Conservation (phyloP, 106 monocot species). For the Phalaenopsis equestris region DNA sequence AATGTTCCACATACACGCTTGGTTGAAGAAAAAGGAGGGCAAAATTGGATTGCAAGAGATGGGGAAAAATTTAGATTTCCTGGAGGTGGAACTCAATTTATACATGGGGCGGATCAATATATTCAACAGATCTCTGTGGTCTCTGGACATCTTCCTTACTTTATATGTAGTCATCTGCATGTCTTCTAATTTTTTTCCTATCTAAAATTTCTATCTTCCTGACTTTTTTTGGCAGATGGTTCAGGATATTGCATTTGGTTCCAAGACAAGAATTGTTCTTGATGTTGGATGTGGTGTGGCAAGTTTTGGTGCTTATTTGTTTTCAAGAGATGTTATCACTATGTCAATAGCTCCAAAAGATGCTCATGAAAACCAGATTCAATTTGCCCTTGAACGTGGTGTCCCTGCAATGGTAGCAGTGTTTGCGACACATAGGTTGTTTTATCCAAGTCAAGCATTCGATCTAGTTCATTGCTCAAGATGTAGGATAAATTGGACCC, state of each 20-base stretch:
- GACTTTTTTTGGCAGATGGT: constrained; percentile 16
- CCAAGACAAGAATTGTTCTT: constrained; percentile 65
- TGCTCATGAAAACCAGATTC: constrained; percentile 96
- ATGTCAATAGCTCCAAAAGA: constrained; percentile 95
- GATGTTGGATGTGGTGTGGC: constrained; percentile 96
- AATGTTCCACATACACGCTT: constrained; percentile 83
- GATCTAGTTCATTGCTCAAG: constrained; percentile 94
- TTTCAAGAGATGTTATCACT: constrained; percentile 67
- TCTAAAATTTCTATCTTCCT: too few relatives aligned
- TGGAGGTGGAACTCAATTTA: constrained; percentile 90
- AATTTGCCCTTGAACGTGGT: constrained; percentile 95
- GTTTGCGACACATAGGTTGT: constrained; percentile 75
- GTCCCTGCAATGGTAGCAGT: constrained; percentile 89
- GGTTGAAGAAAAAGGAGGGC: constrained; percentile 86
- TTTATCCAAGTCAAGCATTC: constrained; percentile 92
- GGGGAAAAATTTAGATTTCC: constrained; percentile 88
- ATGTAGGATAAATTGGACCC: constrained; percentile 89
- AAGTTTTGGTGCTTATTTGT: constrained; percentile 89
- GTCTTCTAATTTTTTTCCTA: too few relatives aligned
- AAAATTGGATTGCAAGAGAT: constrained; percentile 74
- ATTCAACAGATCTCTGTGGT: constrained; percentile 75
- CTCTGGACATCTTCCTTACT: not conserved
- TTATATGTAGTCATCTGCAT: too few relatives aligned
- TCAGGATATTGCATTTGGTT: constrained; percentile 77
- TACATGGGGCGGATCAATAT: constrained; percentile 81